Conservation (phyloP, 257 asterid genomes). For the Forsythia suspensa region DNA sequence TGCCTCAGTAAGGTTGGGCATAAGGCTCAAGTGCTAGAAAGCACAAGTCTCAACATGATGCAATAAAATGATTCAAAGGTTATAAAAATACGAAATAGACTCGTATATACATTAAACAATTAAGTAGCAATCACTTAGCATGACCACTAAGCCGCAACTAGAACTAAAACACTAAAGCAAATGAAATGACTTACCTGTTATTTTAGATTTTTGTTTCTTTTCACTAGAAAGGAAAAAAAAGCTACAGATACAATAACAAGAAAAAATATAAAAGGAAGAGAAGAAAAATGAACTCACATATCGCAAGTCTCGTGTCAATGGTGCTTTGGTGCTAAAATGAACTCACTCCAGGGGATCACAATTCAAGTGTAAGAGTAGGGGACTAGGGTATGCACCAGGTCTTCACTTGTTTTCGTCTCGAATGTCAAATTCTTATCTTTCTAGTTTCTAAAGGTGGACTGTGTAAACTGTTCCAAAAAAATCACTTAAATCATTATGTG, state of each 20-base stretch:
- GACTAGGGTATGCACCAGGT: neutral
- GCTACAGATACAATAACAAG: neutral
- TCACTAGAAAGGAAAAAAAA: neutral
- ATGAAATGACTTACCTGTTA: neutral
- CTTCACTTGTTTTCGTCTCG: neutral
- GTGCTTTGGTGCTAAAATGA: neutral
- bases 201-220: neutral
- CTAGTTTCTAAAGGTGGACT: neutral
- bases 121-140: neutral
- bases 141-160: neutral
- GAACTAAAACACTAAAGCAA: neutral
- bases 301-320: neutral
- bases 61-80: neutral
- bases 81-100: neutral
- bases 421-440: neutral
- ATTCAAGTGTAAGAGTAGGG: neutral
- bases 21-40: neutral
- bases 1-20: neutral
- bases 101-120: neutral
- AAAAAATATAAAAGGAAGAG: neutral
- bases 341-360: neutral
- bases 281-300: neutral
- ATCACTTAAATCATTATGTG: no score
- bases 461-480: neutral
- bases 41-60: neutral